phyloP scores from a whole-genome alignment of 2,329 filamentous ascomycete genomes.

The Alternaria ethzedia region DNA sequence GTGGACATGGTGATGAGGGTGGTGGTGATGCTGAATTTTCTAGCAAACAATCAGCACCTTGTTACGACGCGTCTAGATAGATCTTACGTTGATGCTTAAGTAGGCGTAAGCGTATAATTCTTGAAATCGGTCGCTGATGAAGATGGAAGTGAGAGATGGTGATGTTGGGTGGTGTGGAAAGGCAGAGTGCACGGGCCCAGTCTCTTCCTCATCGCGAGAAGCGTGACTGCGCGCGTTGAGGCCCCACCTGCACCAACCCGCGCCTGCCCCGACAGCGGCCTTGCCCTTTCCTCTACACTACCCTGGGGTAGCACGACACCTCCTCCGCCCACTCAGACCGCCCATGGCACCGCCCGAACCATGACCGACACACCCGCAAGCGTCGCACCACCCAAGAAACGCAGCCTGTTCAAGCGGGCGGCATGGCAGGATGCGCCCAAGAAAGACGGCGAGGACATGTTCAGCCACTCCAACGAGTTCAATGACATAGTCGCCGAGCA shows the following conservation, averaged over 20 bases:
- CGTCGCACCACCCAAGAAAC: constrained; percentile 47
- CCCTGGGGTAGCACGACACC: background rate
- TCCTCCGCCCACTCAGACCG: background rate
- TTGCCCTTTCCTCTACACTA: background rate
- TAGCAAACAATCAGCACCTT: background rate
- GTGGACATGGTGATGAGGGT: constrained; percentile 23
- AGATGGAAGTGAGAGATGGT: background rate
- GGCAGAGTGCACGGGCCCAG: constrained; percentile 28
- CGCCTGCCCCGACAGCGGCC: background rate
- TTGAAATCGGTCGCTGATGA: background rate
- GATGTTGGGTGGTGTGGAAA: constrained; percentile 3
- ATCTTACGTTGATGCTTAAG: background rate
- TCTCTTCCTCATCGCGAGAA: constrained; percentile 22
- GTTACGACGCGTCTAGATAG: background rate
- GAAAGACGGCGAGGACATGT: constrained; percentile 47
- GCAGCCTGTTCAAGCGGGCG: constrained; percentile 63
- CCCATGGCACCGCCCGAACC: constrained; percentile 21
- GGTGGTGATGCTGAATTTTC: background rate
- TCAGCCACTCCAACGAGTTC: constrained; percentile 53
- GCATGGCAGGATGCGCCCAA: constrained; percentile 54
- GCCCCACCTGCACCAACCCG: constrained; percentile 5
- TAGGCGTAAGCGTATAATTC: background rate
- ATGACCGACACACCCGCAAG: constrained; percentile 35
- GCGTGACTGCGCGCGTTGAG: constrained; percentile 44
- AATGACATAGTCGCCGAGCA: constrained; percentile 49